Base-by-base conservation (phyloP, 2,329 filamentous ascomycete species). In the Colletotrichum tabaci region DNA sequence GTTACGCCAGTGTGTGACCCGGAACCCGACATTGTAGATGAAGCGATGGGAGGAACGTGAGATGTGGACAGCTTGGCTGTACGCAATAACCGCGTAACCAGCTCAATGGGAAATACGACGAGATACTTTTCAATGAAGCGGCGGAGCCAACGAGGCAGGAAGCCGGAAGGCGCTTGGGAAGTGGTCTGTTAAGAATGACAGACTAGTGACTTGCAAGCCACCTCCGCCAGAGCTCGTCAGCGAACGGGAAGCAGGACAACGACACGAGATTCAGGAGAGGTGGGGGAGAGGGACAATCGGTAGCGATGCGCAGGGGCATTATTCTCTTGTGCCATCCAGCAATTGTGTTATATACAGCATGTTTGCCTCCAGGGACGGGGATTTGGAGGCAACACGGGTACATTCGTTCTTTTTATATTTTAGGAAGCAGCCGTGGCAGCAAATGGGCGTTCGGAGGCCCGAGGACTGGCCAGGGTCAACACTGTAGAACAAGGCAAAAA, bases 1-100 rank as follows among this genome's bases (percentile, higher is more conserved):
- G 78, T 85, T 71, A 75, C 61, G 50, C 74, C 73, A 6, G 66
- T 68, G 15, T 63, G 73, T 6, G 71, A 74, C 5, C 65, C 74
- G 2, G 75, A 77, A 64, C 73, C 74, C n/a, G 72, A 76, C 30
- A 55, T 75, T 50, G 69, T 74, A 50, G 75, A 77, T 38, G 71
- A 74, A 46, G 52, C 50, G 21, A 74, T 74, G 73, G 61, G 63
- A 38, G 73, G 71, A 49, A 72, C 64, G 13, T 62, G 49, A 50
- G 21, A 40, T 15, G 21, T 1, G n/a, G 35, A 4, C 21, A 52
- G 15, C 13, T 30, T 15, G 18, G 21, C 13, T 52, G 49, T 26
- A 15, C 60, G 35, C 21, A 42, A 40, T 10, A 13, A 44, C 15
- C n/a, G 13, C 47, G 30, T 9, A 12, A 42, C 35, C 21, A 50